Evolutionary conservation across 768 basidiomycete species (phyloP), one percentile per base, ranked within the genome.

Genomic region (Cystobasidium onofrii): DNA sequence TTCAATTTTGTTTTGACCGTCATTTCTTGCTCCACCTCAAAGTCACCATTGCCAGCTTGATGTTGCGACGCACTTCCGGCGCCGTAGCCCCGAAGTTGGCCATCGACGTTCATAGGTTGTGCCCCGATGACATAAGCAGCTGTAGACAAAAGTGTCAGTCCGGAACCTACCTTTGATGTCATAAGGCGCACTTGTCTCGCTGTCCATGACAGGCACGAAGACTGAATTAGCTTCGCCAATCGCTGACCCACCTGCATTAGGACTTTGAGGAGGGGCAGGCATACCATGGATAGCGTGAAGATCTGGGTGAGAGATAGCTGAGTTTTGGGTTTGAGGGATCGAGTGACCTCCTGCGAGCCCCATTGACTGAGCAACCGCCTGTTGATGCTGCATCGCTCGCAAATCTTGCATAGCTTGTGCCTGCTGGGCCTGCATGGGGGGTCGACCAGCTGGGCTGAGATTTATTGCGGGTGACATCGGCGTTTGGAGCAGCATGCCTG

Each of bases 21-120:
- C 54, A 71, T 29, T 61, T 71, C 69, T 36, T 71, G 69, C 55
- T 55, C 29, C 13, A 71, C 25, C 15, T 71, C 54, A 39, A 71
- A 71, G 54, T 71, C 69, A 15, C 50, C 44, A 18, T 67, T 60
- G 25, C 57, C 57, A 60, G 29, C 13, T 27, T 27, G 25, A 12
- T 60, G 57, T 29, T 60, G 57, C 15, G 57, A 27, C 15, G 29
- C 57, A 60, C 13, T 60, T 12, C 57, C 57, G 15, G 23, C 12
- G 9, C 31, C 43, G 6, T 67, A 18, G 2, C 65, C 65, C 3
- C 20, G 27, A 13, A 67, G 50, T 2, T 17, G 18, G 3, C 44
- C 65, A 6, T 10, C 27, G 17, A 64, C n/a, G 33, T 54, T 67
- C 3, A 13, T 4, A 46, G 65, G 29, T 12, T 64, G 63, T 39